A percentile compares a stretch with the other conserved stretches of the same genome.
Evolutionary conservation across 352 stramenopile species (phyloP).

Genomic region (Pythium dissotocum): DNA sequence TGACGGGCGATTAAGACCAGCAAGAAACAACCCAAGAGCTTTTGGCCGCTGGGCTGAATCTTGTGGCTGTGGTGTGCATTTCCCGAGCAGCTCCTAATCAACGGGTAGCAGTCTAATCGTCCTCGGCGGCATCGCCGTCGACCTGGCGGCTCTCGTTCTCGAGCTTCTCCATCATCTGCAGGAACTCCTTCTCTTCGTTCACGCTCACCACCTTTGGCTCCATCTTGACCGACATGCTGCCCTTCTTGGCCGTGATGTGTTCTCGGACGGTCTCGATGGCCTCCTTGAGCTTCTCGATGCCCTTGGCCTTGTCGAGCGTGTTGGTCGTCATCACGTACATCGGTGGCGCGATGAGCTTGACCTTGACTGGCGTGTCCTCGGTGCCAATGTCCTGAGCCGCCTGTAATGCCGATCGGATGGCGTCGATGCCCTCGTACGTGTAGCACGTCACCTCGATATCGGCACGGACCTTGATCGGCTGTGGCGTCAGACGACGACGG

Average conservation of each 20-base stretch:
- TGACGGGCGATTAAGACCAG: background rate
- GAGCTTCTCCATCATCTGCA: constrained; percentile 99
- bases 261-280: constrained; percentile 95
- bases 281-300: constrained; percentile 95
- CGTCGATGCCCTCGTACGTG: constrained; percentile 99
- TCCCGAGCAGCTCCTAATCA: constrained; percentile 17
- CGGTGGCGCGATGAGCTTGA: constrained; percentile 98
- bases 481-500: constrained; percentile 94
- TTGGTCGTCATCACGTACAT: constrained; percentile 99
- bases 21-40: background rate
- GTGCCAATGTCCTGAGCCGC: constrained; percentile 81
- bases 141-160: constrained; percentile 98
- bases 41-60: background rate
- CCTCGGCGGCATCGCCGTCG: constrained; percentile 97
- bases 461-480: constrained; percentile 99
- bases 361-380: constrained; percentile 95
- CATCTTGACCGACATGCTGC: constrained; percentile 97
- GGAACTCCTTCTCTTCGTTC: constrained; percentile 98
- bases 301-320: constrained; percentile 97
- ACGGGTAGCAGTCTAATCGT: constrained; percentile 48
- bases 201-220: constrained; percentile 98
- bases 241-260: constrained; percentile 95
- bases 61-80: constrained; percentile 1
- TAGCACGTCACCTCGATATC: constrained; percentile 99
- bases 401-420: constrained; percentile 96